Evolutionary conservation across 352 stramenopile species (phyloP).

Genomic region (Pythium aquatile): DNA sequence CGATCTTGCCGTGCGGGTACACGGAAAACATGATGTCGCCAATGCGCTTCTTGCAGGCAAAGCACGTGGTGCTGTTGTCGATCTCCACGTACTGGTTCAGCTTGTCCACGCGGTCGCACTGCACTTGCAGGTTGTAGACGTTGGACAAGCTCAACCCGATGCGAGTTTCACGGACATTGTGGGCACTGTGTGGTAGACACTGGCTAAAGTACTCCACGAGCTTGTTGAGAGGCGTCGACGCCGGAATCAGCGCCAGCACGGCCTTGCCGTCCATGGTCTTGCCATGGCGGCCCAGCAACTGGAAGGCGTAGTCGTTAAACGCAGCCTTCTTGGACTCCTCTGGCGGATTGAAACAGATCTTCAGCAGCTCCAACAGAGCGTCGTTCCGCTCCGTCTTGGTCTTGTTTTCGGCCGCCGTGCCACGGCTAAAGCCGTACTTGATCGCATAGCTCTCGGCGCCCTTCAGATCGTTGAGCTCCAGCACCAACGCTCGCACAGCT

Average conservation of each 20-base stretch:
- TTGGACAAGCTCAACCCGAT: conserved; percentile 84
- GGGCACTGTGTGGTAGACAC: conserved; percentile 70
- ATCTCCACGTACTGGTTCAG: conserved; percentile 80
- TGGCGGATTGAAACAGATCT: conserved; percentile 75
- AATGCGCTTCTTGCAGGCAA: conserved; percentile 85
- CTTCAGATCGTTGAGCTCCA: conserved; percentile 78
- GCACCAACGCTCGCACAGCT: conserved; percentile 68
- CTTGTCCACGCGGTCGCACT: conserved; percentile 82
- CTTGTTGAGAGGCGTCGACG: conserved; percentile 72
- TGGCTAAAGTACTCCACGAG: conserved; percentile 85
- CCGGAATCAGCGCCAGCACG: conserved; percentile 66
- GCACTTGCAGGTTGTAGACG: conserved; percentile 89
- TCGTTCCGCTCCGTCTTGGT: conserved; percentile 68
- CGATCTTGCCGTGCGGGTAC: conserved; percentile 82
- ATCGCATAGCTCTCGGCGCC: conserved; percentile 80
- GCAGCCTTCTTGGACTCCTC: conserved; percentile 80
- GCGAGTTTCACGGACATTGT: conserved; percentile 80
- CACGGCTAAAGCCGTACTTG: conserved; percentile 60
- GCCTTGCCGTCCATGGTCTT: conserved; percentile 73
- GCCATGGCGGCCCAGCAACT: conserved; percentile 72
- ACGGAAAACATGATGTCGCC: conserved; percentile 87
- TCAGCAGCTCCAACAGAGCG: conserved; percentile 71
- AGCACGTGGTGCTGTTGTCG: conserved; percentile 74
- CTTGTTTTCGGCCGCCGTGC: conserved; percentile 29
- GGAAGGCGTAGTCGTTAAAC: conserved; percentile 78